Conservation (phyloP, 352 stramenopile species). For the Phytophthora tubulina region DNA sequence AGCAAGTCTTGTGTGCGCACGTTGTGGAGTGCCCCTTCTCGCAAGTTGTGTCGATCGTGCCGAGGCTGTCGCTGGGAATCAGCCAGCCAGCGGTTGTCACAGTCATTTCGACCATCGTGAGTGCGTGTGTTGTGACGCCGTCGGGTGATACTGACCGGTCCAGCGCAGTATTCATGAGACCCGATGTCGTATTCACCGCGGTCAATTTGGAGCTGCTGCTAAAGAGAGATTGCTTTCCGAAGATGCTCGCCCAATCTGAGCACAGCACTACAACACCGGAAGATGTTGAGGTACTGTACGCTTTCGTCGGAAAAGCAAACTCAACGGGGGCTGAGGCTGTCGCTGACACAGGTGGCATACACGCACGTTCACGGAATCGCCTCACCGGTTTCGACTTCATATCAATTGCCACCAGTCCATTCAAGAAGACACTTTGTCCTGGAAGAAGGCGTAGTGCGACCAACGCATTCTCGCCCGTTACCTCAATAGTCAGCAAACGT, state of each 20-base stretch:
- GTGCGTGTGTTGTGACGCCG: conserved; percentile 18
- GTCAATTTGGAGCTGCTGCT: conserved; percentile 49
- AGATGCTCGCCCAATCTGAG: conserved; percentile 73
- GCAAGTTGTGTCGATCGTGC: conserved; percentile 52
- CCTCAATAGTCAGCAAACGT: conserved; percentile 53
- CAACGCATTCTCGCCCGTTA: conserved; percentile 60
- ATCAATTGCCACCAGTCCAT: conserved; percentile 67
- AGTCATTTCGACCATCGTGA: conserved; percentile 41
- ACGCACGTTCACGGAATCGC: conserved; percentile 34
- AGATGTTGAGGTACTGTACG: conserved; percentile 15
- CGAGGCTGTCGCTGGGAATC: conserved; percentile 38
- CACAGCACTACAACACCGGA: conserved; percentile 57
- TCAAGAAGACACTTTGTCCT: conserved; percentile 63
- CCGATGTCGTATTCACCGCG: conserved; percentile 56
- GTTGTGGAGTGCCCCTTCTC: conserved; percentile 58
- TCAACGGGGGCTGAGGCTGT: conserved; percentile 13
- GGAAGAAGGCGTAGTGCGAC: conserved; percentile 50
- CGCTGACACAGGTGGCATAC: conserved; percentile 9
- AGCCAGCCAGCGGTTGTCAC: conserved; percentile 59
- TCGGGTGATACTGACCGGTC: conserved; percentile 6
- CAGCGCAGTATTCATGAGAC: conserved; percentile 50
- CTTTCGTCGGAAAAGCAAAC: conserved; percentile 53
- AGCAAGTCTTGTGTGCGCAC: conserved; percentile 49
- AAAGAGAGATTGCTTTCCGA: conserved; percentile 70
- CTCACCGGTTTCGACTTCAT: conserved; percentile 37